Evolutionary conservation across 2,329 filamentous ascomycete species (phyloP), one percentile per base, ranked within the genome.

Genomic region (Emericellopsis atlantica): DNA sequence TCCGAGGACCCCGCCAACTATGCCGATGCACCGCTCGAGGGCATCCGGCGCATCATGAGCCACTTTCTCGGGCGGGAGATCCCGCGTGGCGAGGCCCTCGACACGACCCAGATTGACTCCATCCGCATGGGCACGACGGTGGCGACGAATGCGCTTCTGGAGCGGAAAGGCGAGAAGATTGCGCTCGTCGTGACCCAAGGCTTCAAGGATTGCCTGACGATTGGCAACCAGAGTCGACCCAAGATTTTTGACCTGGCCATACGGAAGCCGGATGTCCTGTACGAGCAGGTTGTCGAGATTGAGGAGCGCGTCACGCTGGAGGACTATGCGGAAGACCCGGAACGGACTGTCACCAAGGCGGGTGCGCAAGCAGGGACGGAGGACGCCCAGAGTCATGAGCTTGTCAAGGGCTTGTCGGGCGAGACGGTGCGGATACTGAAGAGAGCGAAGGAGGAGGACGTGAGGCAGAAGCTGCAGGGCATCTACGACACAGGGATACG

Each of bases 101-200:
- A 95, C 58, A 95, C 88, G 1, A 76, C 79, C 15, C 65, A 79
- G 53, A 93, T 95, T 50, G 85, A 92, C 50, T 88, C 84, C 42
- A 95, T 95, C 56, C 81, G 89, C 37, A 95, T 95, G 89, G 89
- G 89, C 36, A 95, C 89, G 2, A 95, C 89, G 0, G 88, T 95
- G 11, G 89, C 89, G 9, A 95, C 89, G 1, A 95, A 95, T 58
- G 89, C 89, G 0, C 63, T 95, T 42, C 70, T 95, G 2, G 89
- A 95, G 60, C 71, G 89, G 43, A 95, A 95, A 60, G 89, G 89
- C 37, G 88, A 94, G 63, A 79, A 77, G 50, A 90, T 92, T 54
- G 88, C 85, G 12, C 73, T 95, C 60, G 77, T 95, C 1, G 85
- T 93, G 10, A 95, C 86, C 1, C 81, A 79, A 49, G 89, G 89